Conservation (phyloP, 257 asterid genomes). For the Thymus quinquecostatus region DNA sequence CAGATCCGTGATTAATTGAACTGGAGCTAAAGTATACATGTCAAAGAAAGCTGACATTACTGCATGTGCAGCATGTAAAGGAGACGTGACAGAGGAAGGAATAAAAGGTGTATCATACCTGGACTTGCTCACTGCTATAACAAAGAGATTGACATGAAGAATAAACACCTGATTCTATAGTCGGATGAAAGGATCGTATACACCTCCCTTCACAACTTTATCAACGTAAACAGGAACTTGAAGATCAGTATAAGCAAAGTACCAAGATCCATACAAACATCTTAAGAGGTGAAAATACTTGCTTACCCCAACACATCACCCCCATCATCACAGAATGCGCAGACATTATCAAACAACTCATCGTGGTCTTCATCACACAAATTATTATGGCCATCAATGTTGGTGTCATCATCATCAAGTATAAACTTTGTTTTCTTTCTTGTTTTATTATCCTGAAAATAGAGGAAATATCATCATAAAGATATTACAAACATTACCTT, state of each 20-base stretch:
- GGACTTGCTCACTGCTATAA: constrained; percentile 49
- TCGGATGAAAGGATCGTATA: constrained; percentile 78
- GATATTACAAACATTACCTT: neutral
- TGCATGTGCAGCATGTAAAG: constrained; percentile 6
- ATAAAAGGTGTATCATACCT: constrained; percentile 41
- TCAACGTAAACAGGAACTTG: constrained; percentile 25
- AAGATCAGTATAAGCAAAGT: constrained; percentile 27
- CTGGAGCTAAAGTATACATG: neutral
- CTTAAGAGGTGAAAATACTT: constrained; percentile 16
- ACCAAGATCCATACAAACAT: neutral
- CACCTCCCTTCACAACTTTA: constrained; percentile 87
- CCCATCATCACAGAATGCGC: constrained; percentile 77
- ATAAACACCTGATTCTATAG: constrained; percentile 56
- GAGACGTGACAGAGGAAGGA: constrained; percentile 3
- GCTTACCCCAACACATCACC: constrained; percentile 68
- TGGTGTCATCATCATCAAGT: constrained; percentile 33
- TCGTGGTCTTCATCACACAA: constrained; percentile 39
- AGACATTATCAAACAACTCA: constrained; percentile 52
- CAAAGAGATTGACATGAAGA: constrained; percentile 72
- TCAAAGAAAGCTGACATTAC: constrained; percentile 12
- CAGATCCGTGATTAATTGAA: constrained; percentile 22
- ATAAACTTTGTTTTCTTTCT: constrained; percentile 43
- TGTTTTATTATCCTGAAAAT: constrained; percentile 41
- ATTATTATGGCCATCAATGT: constrained; percentile 32
- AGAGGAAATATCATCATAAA: constrained; percentile 21